These are phyloP conservation scores for Immersiporthe knoxdaviesiana DNA, from an alignment of 2,329 filamentous ascomycete species.

Conservation along the genomic window DNA sequence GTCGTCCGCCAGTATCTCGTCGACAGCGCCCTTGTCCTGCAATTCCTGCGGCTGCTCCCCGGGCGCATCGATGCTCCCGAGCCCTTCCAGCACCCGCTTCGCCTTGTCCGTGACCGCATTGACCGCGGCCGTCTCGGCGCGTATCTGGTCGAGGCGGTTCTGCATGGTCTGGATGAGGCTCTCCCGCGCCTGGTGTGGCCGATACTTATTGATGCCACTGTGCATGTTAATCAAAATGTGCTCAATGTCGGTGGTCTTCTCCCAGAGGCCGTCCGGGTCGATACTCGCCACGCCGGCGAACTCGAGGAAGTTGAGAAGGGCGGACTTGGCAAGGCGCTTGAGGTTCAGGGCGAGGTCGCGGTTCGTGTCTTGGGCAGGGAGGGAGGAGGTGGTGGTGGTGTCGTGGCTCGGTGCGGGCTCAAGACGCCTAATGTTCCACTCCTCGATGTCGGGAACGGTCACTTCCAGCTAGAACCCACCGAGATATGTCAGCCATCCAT, in stretches of 20 bases:
- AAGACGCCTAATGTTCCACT: constrained; percentile 72
- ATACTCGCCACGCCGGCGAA: constrained; percentile 72
- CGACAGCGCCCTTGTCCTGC: neutral
- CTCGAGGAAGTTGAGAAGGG: constrained; percentile 88
- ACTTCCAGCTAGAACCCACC: constrained; percentile 53
- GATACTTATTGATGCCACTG: constrained; percentile 90
- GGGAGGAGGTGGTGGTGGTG: neutral
- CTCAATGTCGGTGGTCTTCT: constrained; percentile 77
- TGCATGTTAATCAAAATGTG: constrained; percentile 90
- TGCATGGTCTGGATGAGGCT: constrained; percentile 88
- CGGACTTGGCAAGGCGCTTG: constrained; percentile 78
- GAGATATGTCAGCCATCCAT: neutral
- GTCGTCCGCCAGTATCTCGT: neutral
- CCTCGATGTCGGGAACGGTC: constrained; percentile 67
- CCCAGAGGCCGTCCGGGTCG: constrained; percentile 65
- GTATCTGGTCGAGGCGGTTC: constrained; percentile 73
- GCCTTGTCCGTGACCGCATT: constrained; percentile 72
- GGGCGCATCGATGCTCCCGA: constrained; percentile 57
- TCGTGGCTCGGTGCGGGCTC: constrained; percentile 51
- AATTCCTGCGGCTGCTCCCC: neutral
- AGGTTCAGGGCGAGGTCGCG: constrained; percentile 69
- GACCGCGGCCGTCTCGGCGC: constrained; percentile 72
- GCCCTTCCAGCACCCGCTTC: constrained; percentile 69
- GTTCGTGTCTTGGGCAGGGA: constrained; percentile 49
- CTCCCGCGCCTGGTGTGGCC: constrained; percentile 89